Conservation (phyloP, 2,329 filamentous ascomycete genomes). For the Arthrobotrys megalospora region DNA sequence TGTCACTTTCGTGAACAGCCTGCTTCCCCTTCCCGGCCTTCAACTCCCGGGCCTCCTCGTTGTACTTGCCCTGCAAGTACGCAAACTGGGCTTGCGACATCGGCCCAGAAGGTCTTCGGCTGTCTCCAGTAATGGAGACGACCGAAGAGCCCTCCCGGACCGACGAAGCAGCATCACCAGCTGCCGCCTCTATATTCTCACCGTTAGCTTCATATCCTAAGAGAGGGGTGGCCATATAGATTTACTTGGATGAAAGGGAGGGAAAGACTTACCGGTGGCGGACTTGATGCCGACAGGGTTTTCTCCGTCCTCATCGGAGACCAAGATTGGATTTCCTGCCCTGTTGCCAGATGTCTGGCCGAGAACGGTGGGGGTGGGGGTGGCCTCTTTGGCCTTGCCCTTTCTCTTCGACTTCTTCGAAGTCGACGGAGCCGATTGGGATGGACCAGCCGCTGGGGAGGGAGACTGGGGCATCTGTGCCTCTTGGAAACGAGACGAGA, state of each 20-base stretch:
- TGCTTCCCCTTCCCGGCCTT: background rate
- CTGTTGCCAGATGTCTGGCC: slow-evolving; percentile 31
- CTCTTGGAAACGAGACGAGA: background rate
- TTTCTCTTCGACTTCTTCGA: slow-evolving; percentile 20
- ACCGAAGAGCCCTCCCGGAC: background rate
- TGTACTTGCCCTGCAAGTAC: slow-evolving; percentile 40
- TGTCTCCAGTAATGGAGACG: background rate
- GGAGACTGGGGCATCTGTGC: background rate
- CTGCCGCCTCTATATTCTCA: background rate
- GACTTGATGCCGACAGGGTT: background rate
- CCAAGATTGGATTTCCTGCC: slow-evolving; percentile 9
- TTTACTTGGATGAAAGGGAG: background rate
- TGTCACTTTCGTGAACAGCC: background rate
- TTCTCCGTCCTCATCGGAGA: slow-evolving; percentile 16
- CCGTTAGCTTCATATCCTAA: background rate
- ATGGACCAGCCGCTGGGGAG: background rate
- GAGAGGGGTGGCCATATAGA: too few species aligned
- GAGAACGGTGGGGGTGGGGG: background rate
- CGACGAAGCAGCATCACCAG: background rate
- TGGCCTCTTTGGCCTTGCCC: background rate
- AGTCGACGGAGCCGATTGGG: background rate
- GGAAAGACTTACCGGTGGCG: background rate
- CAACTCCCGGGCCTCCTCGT: slow-evolving; percentile 28
- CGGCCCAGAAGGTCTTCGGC: background rate
- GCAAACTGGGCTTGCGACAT: slow-evolving; percentile 16